Evolutionary conservation across 2,329 filamentous ascomycete species (phyloP).

Genomic region (Neofusicoccum ribis): DNA sequence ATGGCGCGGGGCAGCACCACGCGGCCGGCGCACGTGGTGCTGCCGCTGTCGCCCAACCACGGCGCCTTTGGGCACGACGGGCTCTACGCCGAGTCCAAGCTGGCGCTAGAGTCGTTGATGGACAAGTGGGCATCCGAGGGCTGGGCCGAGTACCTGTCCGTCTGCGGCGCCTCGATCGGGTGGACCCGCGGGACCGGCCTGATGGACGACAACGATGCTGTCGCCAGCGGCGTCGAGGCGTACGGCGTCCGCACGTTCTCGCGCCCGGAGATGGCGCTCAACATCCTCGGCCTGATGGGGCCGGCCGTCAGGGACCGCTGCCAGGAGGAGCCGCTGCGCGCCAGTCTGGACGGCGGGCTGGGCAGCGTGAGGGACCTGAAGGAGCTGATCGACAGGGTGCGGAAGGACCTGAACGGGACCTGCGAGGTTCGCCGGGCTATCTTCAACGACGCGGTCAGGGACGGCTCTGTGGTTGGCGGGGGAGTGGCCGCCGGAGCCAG

Average conservation of each 20-base stretch:
- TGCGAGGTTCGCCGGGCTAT: background rate
- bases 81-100: constrained; percentile 48
- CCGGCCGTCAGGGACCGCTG: background rate
- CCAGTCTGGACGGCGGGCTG: background rate
- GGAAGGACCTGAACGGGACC: background rate
- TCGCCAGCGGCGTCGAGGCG: constrained; percentile 42
- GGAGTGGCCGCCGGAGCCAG: background rate
- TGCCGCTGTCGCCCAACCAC: constrained; percentile 49
- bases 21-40: constrained; percentile 41
- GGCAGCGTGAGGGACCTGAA: background rate
- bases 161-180: constrained; percentile 47
- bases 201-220: constrained; percentile 45
- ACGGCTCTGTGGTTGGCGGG: background rate
- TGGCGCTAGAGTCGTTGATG: constrained; percentile 40
- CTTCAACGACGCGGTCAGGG: background rate
- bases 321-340: background rate
- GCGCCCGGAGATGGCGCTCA: constrained; percentile 35
- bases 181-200: constrained; percentile 49
- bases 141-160: constrained; percentile 41
- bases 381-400: background rate
- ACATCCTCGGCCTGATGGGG: background rate
- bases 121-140: constrained; percentile 38
- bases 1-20: constrained; percentile 29
- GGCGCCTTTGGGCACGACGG: constrained; percentile 47
- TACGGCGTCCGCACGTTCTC: constrained; percentile 44